Evolutionary conservation across 192 early-diverging fungal genomes (phyloP).

Genomic region (Entophlyctis helioformis): DNA sequence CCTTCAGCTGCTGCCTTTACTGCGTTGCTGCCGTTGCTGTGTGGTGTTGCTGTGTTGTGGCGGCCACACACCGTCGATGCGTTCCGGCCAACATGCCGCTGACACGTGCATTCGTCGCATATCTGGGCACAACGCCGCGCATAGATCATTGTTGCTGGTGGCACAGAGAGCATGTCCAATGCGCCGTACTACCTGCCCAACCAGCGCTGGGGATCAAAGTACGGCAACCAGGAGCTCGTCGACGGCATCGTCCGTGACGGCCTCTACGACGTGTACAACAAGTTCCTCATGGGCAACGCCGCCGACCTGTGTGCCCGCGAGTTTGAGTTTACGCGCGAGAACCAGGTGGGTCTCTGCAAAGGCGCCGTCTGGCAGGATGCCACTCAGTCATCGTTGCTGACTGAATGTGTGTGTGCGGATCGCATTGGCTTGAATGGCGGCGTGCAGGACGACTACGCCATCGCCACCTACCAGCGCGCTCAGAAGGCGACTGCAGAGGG

Average conservation of each 20-base stretch:
- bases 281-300: conserved; percentile 36
- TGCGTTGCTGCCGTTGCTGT: conserved; percentile 43
- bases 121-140: no score
- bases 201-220: conserved; percentile 45
- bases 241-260: conserved; percentile 66
- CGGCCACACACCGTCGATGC: no score
- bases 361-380: no score
- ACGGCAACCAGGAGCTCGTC: conserved; percentile 67
- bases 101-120: neutral
- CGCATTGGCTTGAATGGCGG: no score
- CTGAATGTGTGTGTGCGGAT: no score
- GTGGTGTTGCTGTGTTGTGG: no score
- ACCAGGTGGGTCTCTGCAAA: conserved; percentile 54
- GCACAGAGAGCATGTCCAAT: conserved; percentile 97
- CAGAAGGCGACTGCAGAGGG: conserved; percentile 74
- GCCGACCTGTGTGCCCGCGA: conserved; percentile 63
- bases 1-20: conserved; percentile 62
- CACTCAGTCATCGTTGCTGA: no score
- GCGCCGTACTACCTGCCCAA: conserved; percentile 59
- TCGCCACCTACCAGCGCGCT: conserved; percentile 73
- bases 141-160: conserved; percentile 60
- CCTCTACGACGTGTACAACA: conserved; percentile 37
- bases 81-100: no score
- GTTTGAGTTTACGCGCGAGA: conserved; percentile 61
- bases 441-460: conserved; percentile 86